phyloP scores from a whole-genome alignment of 2,329 filamentous ascomycete genomes.

The Penicillium janthinellum region DNA sequence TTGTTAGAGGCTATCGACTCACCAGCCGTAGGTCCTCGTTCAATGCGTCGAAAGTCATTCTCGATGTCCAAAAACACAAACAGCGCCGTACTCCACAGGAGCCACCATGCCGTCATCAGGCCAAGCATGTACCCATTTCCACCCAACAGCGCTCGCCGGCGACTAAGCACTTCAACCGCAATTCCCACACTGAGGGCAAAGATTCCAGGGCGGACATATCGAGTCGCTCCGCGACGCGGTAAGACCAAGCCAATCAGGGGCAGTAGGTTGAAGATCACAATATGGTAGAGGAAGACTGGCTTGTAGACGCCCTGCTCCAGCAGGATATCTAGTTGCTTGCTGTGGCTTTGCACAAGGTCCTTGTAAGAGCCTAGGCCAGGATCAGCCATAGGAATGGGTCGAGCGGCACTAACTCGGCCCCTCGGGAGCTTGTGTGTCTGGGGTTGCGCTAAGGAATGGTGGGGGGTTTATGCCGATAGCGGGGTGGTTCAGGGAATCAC shows the following conservation, averaged over 20 bases:
- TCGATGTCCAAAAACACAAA: conserved; percentile 60
- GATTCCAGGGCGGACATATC: conserved; percentile 47
- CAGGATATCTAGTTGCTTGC: conserved; percentile 26
- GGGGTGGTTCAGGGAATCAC: not conserved
- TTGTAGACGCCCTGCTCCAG: conserved; percentile 33
- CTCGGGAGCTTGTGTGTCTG: conserved; percentile 11
- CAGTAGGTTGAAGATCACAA: conserved; percentile 33
- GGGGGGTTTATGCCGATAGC: not conserved
- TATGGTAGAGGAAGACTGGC: conserved; percentile 41
- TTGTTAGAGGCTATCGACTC: not conserved
- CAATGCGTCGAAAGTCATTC: conserved; percentile 58
- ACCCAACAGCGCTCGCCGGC: conserved; percentile 52
- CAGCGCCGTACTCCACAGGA: conserved; percentile 56
- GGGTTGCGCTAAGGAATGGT: conserved; percentile 5
- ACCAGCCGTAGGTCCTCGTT: conserved; percentile 35
- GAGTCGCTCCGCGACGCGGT: conserved; percentile 44
- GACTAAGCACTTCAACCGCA: conserved; percentile 47
- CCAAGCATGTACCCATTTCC: conserved; percentile 59
- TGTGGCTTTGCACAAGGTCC: conserved; percentile 29
- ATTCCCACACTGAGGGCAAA: conserved; percentile 49
- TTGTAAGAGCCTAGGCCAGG: conserved; percentile 30
- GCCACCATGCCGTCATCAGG: conserved; percentile 55
- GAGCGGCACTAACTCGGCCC: conserved; percentile 6
- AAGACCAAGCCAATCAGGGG: conserved; percentile 55
- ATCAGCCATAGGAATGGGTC: conserved; percentile 29